phyloP scores from a whole-genome alignment of 441 rosid species.

The Manihot esculenta region DNA sequence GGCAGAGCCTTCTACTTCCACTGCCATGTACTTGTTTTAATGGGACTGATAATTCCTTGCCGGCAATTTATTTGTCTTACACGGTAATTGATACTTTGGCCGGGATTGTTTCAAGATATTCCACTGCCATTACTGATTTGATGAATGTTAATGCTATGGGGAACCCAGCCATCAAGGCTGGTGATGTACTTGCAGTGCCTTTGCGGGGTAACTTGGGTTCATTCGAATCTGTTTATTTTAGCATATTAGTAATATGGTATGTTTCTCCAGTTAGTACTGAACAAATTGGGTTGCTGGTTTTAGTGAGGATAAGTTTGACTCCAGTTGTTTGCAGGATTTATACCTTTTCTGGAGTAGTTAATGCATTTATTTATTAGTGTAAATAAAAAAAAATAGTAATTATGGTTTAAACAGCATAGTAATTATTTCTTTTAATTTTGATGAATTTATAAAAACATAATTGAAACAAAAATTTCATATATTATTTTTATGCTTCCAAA shows the following conservation, averaged over 20 bases:
- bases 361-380: too few relatives aligned
- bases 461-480: too few relatives aligned
- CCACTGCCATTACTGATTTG: constrained; percentile 82
- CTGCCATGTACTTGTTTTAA: constrained; percentile 93
- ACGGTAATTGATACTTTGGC: constrained; percentile 77
- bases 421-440: too few relatives aligned
- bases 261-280: constrained; percentile 8
- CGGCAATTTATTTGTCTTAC: constrained; percentile 78
- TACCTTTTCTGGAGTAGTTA: not conserved
- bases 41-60: constrained; percentile 75
- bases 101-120: constrained; percentile 66
- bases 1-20: constrained; percentile 67
- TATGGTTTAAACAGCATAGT: too few relatives aligned
- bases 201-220: constrained; percentile 62
- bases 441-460: too few relatives aligned
- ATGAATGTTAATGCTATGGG: constrained; percentile 95
- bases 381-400: too few relatives aligned
- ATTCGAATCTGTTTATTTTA: not conserved
- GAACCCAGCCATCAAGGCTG: constrained; percentile 56
- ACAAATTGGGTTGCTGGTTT: not conserved
- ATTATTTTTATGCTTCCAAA: too few relatives aligned
- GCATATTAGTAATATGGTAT: constrained; percentile 10
- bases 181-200: constrained; percentile 84
- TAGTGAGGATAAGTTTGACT: not conserved
- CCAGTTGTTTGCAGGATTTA: not conserved